Conservation (phyloP, 108 stramenopile species). For the Conticribra guillardii region DNA sequence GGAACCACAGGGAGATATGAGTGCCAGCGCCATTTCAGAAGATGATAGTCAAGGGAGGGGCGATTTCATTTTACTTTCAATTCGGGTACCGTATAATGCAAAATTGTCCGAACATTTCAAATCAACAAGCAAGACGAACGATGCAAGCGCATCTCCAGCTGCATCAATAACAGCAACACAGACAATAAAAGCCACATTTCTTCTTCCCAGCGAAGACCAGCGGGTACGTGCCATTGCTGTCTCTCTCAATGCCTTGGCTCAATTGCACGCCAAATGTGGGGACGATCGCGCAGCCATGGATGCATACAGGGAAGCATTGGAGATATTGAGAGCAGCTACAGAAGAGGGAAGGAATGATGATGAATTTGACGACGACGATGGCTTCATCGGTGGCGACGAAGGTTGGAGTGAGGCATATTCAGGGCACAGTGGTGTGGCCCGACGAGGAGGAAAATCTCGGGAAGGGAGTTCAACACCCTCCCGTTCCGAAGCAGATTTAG, state of each 20-base stretch:
- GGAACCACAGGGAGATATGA: not conserved
- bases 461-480: conserved; percentile 7
- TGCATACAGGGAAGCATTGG: conserved; percentile 38
- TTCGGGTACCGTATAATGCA: conserved; percentile 1
- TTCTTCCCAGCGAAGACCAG: conserved; percentile 34
- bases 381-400: conserved; percentile 6
- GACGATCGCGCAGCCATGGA: conserved; percentile 43
- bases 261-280: conserved; percentile 18
- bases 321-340: conserved; percentile 47
- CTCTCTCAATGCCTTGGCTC: conserved; percentile 29
- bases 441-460: conserved; percentile 11
- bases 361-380: conserved; percentile 25
- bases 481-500: conserved; percentile 9
- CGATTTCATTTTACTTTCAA: not conserved
- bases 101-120: not conserved
- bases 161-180: not conserved
- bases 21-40: not conserved
- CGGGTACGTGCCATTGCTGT: conserved; percentile 34
- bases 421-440: conserved; percentile 1
- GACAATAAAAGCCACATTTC: conserved; percentile 6
- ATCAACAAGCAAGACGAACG: not conserved
- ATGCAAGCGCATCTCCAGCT: not conserved
- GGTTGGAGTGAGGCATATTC: conserved; percentile 10
- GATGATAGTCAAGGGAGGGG: not conserved
- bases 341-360: conserved; percentile 48